Evolutionary conservation across 257 asterid genomes (phyloP).

Genomic region (Nicotiana otophora): DNA sequence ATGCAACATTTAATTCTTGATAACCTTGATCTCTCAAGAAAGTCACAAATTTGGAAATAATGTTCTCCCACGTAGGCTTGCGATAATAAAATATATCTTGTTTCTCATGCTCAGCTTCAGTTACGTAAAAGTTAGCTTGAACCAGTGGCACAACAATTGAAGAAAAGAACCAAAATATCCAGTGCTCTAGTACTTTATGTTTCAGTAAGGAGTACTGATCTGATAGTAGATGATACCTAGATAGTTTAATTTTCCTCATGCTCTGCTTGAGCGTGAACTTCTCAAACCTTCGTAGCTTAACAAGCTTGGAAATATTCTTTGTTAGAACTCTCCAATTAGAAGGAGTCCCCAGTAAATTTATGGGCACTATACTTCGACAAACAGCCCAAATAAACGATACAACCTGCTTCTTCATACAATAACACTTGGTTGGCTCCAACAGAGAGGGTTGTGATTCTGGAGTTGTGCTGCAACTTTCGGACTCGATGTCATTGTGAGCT

Average conservation of each 20-base stretch:
- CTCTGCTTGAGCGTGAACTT: constrained; percentile 72
- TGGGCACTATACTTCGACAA: constrained; percentile 78
- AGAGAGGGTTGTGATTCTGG: constrained; percentile 22
- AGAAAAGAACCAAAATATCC: constrained; percentile 77
- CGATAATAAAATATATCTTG: constrained; percentile 59
- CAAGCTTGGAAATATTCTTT: constrained; percentile 60
- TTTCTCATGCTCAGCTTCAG: constrained; percentile 71
- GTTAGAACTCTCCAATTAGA: constrained; percentile 66
- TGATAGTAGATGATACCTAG: constrained; percentile 47
- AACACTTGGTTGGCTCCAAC: constrained; percentile 34
- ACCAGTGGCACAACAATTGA: constrained; percentile 57
- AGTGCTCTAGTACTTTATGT: constrained; percentile 47
- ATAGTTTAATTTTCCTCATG: constrained; percentile 49
- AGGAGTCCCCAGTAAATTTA: constrained; percentile 57
- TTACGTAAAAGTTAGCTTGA: constrained; percentile 73
- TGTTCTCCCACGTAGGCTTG: constrained; percentile 61
- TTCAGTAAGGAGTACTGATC: constrained; percentile 24
- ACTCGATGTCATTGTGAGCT: constrained; percentile 10
- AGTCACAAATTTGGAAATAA: constrained; percentile 35
- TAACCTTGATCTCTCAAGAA: constrained; percentile 34
- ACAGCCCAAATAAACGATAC: constrained; percentile 79
- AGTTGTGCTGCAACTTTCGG: constrained; percentile 18
- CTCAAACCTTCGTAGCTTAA: constrained; percentile 76
- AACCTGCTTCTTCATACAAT: constrained; percentile 68
- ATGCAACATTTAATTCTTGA: constrained; percentile 27